Evolutionary conservation across 2,329 filamentous ascomycete genomes (phyloP).

Genomic region (Fusarium udum): DNA sequence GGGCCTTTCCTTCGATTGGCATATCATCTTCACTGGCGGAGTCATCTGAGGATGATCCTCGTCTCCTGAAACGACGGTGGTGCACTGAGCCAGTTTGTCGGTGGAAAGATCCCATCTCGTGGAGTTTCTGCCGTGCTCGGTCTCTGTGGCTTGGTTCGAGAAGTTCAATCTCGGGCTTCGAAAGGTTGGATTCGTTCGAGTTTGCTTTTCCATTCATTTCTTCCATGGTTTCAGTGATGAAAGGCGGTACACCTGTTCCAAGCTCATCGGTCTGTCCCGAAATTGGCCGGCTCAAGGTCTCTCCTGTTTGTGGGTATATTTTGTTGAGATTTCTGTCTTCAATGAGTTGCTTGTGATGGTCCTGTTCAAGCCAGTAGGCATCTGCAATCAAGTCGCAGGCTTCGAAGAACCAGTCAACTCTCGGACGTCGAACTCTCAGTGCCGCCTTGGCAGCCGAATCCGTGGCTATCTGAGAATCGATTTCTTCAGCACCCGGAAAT

Average conservation of each 20-base stretch:
- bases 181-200: constrained; percentile 31
- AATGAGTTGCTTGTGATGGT: constrained; percentile 80
- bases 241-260: constrained; percentile 36
- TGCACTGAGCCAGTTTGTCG: constrained; percentile 61
- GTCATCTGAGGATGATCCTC: constrained; percentile 63
- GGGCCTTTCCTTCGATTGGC: constrained; percentile 47
- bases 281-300: constrained; percentile 42
- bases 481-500: constrained; percentile 58
- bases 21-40: constrained; percentile 66
- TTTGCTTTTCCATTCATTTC: constrained; percentile 37
- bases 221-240: constrained; percentile 40
- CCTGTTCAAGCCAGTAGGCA: constrained; percentile 87
- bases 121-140: constrained; percentile 68
- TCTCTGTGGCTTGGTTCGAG: constrained; percentile 64
- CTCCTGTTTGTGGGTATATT: constrained; percentile 66
- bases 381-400: constrained; percentile 91
- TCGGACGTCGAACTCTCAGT: constrained; percentile 73
- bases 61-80: constrained; percentile 61
- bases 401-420: constrained; percentile 85
- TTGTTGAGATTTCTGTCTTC: constrained; percentile 81
- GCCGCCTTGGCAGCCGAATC: constrained; percentile 55
- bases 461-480: constrained; percentile 54
- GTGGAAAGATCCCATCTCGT: constrained; percentile 64
- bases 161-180: constrained; percentile 52
- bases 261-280: constrained; percentile 46